Conservation (phyloP, 441 rosid genomes). For the Eutrema salsugineum region DNA sequence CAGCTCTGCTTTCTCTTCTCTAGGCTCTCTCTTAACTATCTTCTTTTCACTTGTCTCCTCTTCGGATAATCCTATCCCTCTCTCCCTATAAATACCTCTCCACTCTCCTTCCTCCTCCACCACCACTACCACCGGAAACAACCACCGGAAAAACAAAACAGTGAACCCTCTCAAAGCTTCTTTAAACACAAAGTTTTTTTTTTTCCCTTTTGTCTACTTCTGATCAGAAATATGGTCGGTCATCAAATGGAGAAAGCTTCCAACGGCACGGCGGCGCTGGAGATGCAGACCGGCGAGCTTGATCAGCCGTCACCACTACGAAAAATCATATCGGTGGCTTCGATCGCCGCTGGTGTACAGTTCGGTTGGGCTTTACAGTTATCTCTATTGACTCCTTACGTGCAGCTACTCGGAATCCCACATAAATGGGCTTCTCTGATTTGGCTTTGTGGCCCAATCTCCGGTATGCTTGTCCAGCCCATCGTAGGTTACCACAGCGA, state of each 20-base stretch:
- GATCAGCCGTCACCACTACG: constrained; percentile 35
- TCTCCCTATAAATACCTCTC: constrained; percentile 30
- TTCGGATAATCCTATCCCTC: constrained; percentile 28
- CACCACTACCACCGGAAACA: constrained; percentile 20
- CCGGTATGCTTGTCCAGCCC: constrained; percentile 95
- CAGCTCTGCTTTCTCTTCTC: background rate
- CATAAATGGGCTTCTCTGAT: constrained; percentile 87
- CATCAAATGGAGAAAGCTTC: constrained; percentile 25
- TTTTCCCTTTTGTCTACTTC: background rate
- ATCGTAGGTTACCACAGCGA: constrained; percentile 86
- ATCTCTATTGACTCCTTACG: constrained; percentile 87
- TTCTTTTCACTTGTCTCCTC: constrained; percentile 5
- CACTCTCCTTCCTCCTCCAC: constrained; percentile 14
- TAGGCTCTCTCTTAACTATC: constrained; percentile 10
- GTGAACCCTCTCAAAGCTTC: background rate
- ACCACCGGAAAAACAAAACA: background rate
- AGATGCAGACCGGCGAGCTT: constrained; percentile 17
- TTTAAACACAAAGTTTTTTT: background rate
- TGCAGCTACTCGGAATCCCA: constrained; percentile 84
- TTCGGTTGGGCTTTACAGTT: constrained; percentile 97
- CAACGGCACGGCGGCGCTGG: constrained; percentile 21
- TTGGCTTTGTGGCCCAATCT: constrained; percentile 94
- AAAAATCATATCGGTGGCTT: constrained; percentile 56
- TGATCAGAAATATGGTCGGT: constrained; percentile 8
- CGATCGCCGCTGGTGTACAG: constrained; percentile 88